phyloP scores from a whole-genome alignment of 1,139 yeast genomes.

The Suhomyces anneliseae region DNA sequence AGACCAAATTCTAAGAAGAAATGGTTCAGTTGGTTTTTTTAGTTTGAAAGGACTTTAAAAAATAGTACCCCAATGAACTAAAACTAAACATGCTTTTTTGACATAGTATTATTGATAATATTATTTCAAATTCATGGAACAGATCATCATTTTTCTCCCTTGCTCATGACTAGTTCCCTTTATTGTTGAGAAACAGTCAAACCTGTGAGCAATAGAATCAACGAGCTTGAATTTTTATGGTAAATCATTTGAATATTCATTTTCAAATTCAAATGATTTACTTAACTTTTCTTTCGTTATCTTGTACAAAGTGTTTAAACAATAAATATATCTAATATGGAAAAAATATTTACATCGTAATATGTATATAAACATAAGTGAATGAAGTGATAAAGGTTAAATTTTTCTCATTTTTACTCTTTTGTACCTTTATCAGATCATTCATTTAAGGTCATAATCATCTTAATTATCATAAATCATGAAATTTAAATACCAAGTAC shows the following conservation, averaged over 20 bases:
- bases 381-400: neutral
- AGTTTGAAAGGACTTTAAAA: neutral
- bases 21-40: conserved; percentile 62
- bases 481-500: conserved; percentile 50
- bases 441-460: neutral
- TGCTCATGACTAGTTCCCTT: too few species aligned
- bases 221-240: too few species aligned
- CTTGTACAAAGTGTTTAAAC: conserved; percentile 6
- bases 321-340: conserved; percentile 5
- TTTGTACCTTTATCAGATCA: too few species aligned
- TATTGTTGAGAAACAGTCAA: too few species aligned
- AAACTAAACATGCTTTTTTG: too few species aligned
- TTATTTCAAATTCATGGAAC: too few species aligned
- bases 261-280: neutral
- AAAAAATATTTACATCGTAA: conserved; percentile 1
- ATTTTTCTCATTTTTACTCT: neutral
- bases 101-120: too few species aligned
- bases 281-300: neutral
- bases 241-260: too few species aligned
- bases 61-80: neutral
- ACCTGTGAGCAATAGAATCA: too few species aligned
- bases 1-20: conserved; percentile 51
- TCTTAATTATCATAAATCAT: conserved; percentile 5
- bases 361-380: conserved; percentile 1
- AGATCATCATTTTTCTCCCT: too few species aligned